Conservation (phyloP, 192 early-diverging fungal genomes). For the Haplosporangium gracile region DNA sequence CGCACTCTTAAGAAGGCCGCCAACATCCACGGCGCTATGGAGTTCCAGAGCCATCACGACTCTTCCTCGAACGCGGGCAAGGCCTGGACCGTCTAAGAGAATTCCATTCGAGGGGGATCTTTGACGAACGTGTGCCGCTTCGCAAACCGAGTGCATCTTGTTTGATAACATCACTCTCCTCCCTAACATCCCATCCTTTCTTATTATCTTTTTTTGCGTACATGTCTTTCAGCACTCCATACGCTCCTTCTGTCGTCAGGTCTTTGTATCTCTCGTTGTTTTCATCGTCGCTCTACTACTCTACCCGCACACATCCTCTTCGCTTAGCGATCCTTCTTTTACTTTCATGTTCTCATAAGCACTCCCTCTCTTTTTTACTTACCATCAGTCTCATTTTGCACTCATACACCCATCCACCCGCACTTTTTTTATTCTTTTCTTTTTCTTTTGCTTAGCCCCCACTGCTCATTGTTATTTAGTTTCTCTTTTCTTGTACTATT, state of each 20-base stretch:
- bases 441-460: too few relatives aligned
- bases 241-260: neutral
- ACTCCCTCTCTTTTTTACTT: neutral
- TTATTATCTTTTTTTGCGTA: neutral
- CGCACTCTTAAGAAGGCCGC: constrained; percentile 47
- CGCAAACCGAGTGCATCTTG: neutral
- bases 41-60: constrained; percentile 54
- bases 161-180: neutral
- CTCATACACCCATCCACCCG: neutral
- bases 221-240: neutral
- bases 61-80: constrained; percentile 33
- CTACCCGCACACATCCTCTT: neutral
- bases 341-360: neutral
- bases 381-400: neutral
- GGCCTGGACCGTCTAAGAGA: constrained; percentile 48
- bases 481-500: constrained; percentile 1
- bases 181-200: neutral
- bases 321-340: neutral
- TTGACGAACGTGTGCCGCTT: constrained; percentile 6
- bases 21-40: constrained; percentile 36
- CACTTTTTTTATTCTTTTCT: too few relatives aligned
- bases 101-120: neutral
- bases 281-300: neutral
- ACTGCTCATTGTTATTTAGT: constrained; percentile 10
- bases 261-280: neutral